Conservation (phyloP, 73 alveolate genomes). For the Durusdinium trenchii region DNA sequence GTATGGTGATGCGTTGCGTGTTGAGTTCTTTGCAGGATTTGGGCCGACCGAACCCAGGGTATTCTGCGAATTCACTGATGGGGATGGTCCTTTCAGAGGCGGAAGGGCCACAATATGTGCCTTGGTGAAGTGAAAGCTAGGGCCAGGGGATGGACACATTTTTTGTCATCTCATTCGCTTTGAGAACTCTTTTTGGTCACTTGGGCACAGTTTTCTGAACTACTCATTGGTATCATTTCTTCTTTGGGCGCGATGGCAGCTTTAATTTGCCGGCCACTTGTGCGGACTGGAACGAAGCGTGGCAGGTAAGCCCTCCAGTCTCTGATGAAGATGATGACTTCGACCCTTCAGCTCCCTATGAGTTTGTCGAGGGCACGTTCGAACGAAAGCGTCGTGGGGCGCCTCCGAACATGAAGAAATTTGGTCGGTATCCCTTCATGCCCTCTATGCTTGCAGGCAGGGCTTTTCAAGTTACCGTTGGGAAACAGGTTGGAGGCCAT, state of each 20-base stretch:
- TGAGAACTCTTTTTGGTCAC: neutral
- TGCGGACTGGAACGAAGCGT: no score
- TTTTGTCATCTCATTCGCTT: neutral
- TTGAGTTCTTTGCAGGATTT: neutral
- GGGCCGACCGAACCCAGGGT: constrained; percentile 4
- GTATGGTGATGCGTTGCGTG: no score
- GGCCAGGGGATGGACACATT: neutral
- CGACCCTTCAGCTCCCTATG: constrained; percentile 79
- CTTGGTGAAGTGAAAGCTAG: neutral
- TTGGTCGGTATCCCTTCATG: constrained; percentile 79
- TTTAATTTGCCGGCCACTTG: no score
- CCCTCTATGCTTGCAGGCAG: constrained; percentile 94
- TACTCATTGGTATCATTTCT: no score
- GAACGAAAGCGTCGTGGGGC: constrained; percentile 79
- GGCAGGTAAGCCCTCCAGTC: constrained; percentile 72
- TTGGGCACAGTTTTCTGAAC: neutral
- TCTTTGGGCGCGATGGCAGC: no score
- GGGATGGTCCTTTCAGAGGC: constrained; percentile 40
- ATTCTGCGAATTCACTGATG: neutral
- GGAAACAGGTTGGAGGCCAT: no score
- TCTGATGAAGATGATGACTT: constrained; percentile 87
- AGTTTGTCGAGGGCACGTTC: constrained; percentile 67
- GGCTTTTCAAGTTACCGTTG: neutral
- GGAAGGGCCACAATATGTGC: constrained; percentile 73
- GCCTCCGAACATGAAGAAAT: constrained; percentile 79